Percentiles rank a stretch among this genome's conserved stretches.
These are phyloP conservation scores for Senecio squalidus DNA, from an alignment of 140 eudicot genomes.

Conservation along the genomic window DNA sequence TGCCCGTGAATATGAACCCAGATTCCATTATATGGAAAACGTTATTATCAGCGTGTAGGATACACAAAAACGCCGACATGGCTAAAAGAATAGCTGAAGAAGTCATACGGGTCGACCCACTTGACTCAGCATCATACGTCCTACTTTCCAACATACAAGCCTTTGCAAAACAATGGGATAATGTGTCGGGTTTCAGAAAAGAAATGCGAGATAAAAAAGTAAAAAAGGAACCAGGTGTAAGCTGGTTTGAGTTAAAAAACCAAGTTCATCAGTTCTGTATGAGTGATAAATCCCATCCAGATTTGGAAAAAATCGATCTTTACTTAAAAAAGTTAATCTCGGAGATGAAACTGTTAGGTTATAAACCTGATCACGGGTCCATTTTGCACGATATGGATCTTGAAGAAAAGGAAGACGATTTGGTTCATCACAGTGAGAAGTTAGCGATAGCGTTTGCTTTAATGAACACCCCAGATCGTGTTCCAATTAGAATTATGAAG, in stretches of 20 bases:
- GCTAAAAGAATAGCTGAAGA: slow-evolving; percentile 68
- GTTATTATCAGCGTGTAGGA: slow-evolving; percentile 71
- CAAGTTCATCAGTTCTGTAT: slow-evolving; percentile 66
- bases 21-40: slow-evolving; percentile 88
- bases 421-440: slow-evolving; percentile 85
- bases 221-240: slow-evolving; percentile 84
- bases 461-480: slow-evolving; percentile 63
- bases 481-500: slow-evolving; percentile 85
- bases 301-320: slow-evolving; percentile 38
- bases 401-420: slow-evolving; percentile 68
- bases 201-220: slow-evolving; percentile 60
- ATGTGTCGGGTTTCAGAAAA: slow-evolving; percentile 57
- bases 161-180: slow-evolving; percentile 64
- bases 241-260: slow-evolving; percentile 85
- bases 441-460: slow-evolving; percentile 86
- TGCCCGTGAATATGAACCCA: slow-evolving; percentile 49
- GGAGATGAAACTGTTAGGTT: slow-evolving; percentile 61
- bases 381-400: slow-evolving; percentile 70
- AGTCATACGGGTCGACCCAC: slow-evolving; percentile 56
- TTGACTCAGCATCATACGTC: slow-evolving; percentile 73
- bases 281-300: slow-evolving; percentile 71
- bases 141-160: slow-evolving; percentile 77
- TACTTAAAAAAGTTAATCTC: slow-evolving; percentile 54
- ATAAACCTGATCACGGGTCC: slow-evolving; percentile 66
- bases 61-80: slow-evolving; percentile 70